Base-by-base conservation (phyloP, 2,329 filamentous ascomycete species). In the Penicillium aurantiogriseum region DNA sequence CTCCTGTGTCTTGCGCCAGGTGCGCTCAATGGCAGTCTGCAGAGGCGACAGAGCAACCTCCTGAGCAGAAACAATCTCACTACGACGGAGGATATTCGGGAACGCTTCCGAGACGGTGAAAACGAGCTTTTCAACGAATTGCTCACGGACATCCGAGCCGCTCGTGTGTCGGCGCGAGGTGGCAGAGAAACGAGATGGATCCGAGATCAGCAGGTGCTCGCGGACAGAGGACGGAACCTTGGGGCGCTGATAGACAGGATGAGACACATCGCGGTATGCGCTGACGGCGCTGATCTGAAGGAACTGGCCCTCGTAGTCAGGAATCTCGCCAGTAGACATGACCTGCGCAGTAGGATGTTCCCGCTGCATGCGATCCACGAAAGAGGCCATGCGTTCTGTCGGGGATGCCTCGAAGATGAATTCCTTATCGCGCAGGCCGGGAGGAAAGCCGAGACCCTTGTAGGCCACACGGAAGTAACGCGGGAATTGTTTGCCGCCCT, bases 391-490 rank as follows among this genome's bases (percentile, higher is more conserved):
- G 23, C 89, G 85, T 74, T 97, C 93, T 7, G 81, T 86, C 0
- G 88, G 82, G 2, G 86, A 85, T 0, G 90, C 92, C 74, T 97
- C 91, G 67, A 95, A 96, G 54, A 97, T 88, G 73, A 91, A 97
- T 58, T 93, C 88, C 76, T 96, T 96, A 74, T 97, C 92, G 51
- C 92, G 85, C 23, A 97, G 74, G 48, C 83, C 88, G 2, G 85
- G 69, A 1, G 92, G 90, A 74, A 97, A 97, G 1, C 93, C 92
- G 54, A 96, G 85, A 5, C 93, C 93, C 69, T 88, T 90, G 79
- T 94, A 97, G 13, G 88, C 83, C 29, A 97, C 92, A 63, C 90
- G 89, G 83, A 96, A 97, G 76, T 96, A 97, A 61, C 93, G 89
- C 11, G 91, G 88, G 58, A 88, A 85, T 19, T 88, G 78, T 64